These are phyloP conservation scores for Penicillium polonicum DNA, from an alignment of 2,329 filamentous ascomycete genomes.

Conservation along the genomic window DNA sequence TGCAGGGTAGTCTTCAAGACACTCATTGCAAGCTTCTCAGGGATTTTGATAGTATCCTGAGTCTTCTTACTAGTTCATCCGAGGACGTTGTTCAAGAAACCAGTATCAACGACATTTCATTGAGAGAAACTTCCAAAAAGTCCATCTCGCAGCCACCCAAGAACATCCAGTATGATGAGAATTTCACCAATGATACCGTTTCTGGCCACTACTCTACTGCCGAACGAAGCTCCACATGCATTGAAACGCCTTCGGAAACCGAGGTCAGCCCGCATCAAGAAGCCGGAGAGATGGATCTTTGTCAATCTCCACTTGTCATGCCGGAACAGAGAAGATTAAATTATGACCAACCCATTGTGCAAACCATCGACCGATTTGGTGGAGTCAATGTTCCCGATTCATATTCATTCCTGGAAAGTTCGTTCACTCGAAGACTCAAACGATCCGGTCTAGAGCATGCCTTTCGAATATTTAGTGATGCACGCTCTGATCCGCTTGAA, in stretches of 20 bases:
- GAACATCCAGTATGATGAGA: not conserved
- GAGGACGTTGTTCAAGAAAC: not conserved
- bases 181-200: not conserved
- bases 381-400: not conserved
- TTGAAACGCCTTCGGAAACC: not conserved
- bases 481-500: conserved; percentile 48
- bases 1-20: not conserved
- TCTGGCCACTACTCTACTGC: not conserved
- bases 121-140: not conserved
- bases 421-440: conserved; percentile 70
- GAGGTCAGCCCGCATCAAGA: not conserved
- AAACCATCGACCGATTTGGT: not conserved
- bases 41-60: not conserved
- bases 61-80: not conserved
- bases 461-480: conserved; percentile 54
- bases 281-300: not conserved
- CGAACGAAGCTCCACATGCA: not conserved
- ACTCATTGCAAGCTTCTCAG: not conserved
- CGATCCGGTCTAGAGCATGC: conserved; percentile 64
- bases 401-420: conserved; percentile 63
- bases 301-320: not conserved
- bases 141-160: not conserved
- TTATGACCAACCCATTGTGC: not conserved
- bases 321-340: not conserved
- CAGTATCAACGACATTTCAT: not conserved